A percentile compares a stretch with the other conserved stretches of the same genome.
Conservation (phyloP, 2,329 filamentous ascomycete species). For the Neofusicoccum ribis region DNA sequence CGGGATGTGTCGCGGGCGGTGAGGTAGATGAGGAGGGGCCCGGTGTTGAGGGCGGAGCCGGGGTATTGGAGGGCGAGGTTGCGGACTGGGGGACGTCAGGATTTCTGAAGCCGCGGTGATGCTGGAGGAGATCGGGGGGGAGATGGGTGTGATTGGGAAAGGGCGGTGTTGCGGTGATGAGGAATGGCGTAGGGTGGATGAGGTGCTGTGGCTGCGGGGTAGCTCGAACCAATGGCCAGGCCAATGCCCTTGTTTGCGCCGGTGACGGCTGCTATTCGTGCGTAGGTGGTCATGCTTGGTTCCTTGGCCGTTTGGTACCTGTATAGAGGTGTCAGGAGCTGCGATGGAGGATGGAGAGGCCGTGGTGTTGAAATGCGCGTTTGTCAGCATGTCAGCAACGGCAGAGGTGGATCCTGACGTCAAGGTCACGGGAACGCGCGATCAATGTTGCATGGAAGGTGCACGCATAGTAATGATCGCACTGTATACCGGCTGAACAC, state of each 20-base stretch:
- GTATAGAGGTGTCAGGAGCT: background rate
- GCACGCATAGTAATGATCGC: too few species aligned
- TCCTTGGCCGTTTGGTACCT: background rate
- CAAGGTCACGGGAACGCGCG: background rate
- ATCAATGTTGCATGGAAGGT: background rate
- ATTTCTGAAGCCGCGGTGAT: background rate
- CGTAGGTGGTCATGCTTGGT: conserved; percentile 29
- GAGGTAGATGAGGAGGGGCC: conserved; percentile 33
- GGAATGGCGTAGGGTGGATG: background rate
- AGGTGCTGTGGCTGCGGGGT: background rate
- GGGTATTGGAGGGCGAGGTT: conserved; percentile 57
- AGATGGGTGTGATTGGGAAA: background rate
- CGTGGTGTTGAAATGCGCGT: background rate
- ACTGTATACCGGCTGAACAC: too few species aligned
- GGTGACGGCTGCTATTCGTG: conserved; percentile 53
- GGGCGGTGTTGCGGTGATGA: background rate
- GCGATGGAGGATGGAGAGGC: background rate
- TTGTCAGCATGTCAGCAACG: conserved; percentile 2
- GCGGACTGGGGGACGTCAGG: conserved; percentile 41
- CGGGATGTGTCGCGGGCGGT: conserved; percentile 29
- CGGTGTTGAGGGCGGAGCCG: conserved; percentile 45
- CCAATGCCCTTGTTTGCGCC: conserved; percentile 58
- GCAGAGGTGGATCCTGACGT: background rate
- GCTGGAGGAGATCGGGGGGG: background rate
- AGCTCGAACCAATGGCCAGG: conserved; percentile 45